Evolutionary conservation across 148 eudicot species (phyloP), one percentile per base, ranked within the genome.

Genomic region (Nyssa sinensis): DNA sequence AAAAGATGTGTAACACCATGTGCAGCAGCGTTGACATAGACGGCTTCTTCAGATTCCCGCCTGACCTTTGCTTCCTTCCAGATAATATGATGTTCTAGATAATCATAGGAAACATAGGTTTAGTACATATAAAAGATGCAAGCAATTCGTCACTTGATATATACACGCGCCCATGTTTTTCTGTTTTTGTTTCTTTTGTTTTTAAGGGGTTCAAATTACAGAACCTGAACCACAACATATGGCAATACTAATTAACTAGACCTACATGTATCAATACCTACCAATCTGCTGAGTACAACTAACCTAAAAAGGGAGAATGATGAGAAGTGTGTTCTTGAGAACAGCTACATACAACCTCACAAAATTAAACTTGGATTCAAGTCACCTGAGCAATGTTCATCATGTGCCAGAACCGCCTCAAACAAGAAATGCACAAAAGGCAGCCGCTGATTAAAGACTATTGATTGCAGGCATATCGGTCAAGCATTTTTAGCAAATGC

Each of bases 281-380:
- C 51, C 32, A 24, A 55, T 44, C 82, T 79, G 81, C 35, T 28
- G 17, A 73, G 69, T 69, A 62, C 71, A 29, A 67, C 73, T 67
- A 82, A 30, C 63, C 64, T 63, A 72, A 53, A 73, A 68, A 58
- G 41, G 67, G 78, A 23, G 63, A 71, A 76, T 70, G 73, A 61
- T 70, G 64, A 73, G 44, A 53, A 32, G 33, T 39, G 35, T 65
- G 63, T 55, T 69, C 19, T 32, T 30, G 70, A 66, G 51, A 66
- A 62, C 66, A 76, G 59, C 64, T 65, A 60, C 78, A 73, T 78
- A 82, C 82, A 84, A 82, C 74, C 85, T 82, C 70, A 72, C 61
- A 80, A 83, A 66, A 75, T 62, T 57, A 78, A 78, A 67, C 71
- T 78, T 27, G 69, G 74, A 84, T 65, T 35, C 67, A n/a, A 78